Evolutionary conservation across 2,329 filamentous ascomycete genomes (phyloP), one percentile per base, ranked within the genome.

Genomic region (Diaporthe capsici): DNA sequence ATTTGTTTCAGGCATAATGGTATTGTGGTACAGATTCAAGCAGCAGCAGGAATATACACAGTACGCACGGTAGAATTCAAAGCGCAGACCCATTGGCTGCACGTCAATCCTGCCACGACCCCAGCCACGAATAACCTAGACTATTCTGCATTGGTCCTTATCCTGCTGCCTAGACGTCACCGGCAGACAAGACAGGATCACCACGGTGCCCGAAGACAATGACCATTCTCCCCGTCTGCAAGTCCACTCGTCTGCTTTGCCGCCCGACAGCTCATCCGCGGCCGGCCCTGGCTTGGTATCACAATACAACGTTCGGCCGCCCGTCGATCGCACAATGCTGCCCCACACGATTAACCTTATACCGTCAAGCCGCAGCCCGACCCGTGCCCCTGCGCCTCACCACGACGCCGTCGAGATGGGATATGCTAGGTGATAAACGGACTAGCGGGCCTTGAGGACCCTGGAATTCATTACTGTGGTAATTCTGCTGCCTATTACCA

Each of bases 301-400:
- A 4, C 60, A 25, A 47, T 20, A 28, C 12, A 4, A 44, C n/a
- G 37, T 39, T 39, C 37, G 37, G 37, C 37, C 10, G 37, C 37
- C 12, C 37, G 37, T 63, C 39, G 63, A 68, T 68, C 63, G 63
- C 63, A 68, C 63, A 37, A 51, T 25, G 63, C 63, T 68, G 44
- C 44, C 63, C 31, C 44, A 25, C 28, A 37, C 10, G n/a, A 47
- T 31, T 37, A 39, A 3, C 44, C 63, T 25, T 20, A 34, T 13
- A 39, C 28, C 34, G 65, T 68, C 65, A 53, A 53, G 65, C 65
- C 47, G 47, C 65, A 55, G 31, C 49, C 34, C 49, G 22, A 42
- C 28, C 6, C 12, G 10, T n/a, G 34, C 49, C 63, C 13, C 65
- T 70, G 65, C 65, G 65, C 65, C 65, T 25, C 65, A 55, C 7